Evolutionary conservation across 2,329 filamentous ascomycete species (phyloP), one percentile per base, ranked within the genome.

Genomic region (Arthroderma sp.): DNA sequence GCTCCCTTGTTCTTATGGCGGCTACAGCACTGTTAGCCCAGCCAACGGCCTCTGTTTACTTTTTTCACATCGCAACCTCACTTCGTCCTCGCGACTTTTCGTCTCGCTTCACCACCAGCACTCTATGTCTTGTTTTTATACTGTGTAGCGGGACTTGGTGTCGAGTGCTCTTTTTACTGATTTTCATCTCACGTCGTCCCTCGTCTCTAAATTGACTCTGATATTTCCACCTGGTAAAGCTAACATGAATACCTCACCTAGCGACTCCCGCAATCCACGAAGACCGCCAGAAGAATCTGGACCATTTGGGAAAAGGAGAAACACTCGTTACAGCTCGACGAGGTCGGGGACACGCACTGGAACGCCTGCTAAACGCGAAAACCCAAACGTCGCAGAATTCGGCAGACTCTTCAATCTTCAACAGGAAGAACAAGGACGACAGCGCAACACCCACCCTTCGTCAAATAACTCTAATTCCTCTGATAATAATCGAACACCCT

Each of bases 211-310:
- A 10, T 8, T 38, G 9, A n/a, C 9, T 38, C 3, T 38, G 38
- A 42, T 33, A 15, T 9, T 6, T 8, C 11, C 11, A 27, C 29
- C 30, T 38, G 28, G 40, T 40, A 40, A 39, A 40, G 47, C 54
- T 41, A 40, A 49, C 39, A 43, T 28, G 29, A 36, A 30, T 9
- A 38, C 28, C n/a, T 37, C 50, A 38, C 36, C 38, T 47, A 70
- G 68, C 51, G 66, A 69, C 54, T 58, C 65, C 40, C 66, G 70
- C 49, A 70, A 71, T 51, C 67, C 69, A 43, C 68, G 72, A 47
- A 70, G 70, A 54, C 63, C 74, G 45, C 69, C 71, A 10, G 72
- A 77, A 62, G 77, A 81, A 59, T 72, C 69, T 52, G 77, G 77
- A 2, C 75, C 77, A 1, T 81, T 81, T 58, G 77, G 77, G 43